Evolutionary conservation across 169 alveolate species (phyloP), one percentile per base, ranked within the genome.

Genomic region (Plasmodium inui): DNA sequence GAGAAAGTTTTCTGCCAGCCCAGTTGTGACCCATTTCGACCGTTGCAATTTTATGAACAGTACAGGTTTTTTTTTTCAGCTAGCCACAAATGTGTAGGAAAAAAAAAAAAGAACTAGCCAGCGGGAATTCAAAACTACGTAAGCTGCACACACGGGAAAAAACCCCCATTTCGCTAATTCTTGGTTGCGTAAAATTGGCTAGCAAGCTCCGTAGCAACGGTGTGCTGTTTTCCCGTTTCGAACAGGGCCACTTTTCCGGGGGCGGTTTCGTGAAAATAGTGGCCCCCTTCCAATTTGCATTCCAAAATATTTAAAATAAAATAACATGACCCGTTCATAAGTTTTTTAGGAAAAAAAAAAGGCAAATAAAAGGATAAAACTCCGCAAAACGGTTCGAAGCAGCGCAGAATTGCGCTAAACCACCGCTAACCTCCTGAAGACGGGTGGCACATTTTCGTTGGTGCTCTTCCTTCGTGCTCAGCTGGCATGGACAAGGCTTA

Each of bases 1-100:
- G n/a, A 37, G 37, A 67, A 26, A 2, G 19, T 67, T 67, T 67
- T 67, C 37, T 19, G 10, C 37, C 5, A 67, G 41, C 76, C 76
- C 17, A 19, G 7, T 67, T 67, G 76, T 67, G 76, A 67, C 37
- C 76, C 39, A 46, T 81, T 19, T 81, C 32, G 17, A 37, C 39
- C 67, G 76, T 37, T 83, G 46, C 28, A 83, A 67, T 83, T 83
- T 30, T 61, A 41, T 83, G 92, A 83, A 41, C 92, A 34, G 37
- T 83, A 3, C 82, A 57, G 61, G 2, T 61, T 83, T 83, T 83
- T 83, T 83, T 61, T 61, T 70, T 8, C 41, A 32, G 46, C 46
- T 83, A 44, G 67, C 76, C 32, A 19, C 34, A 53, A 10, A 50
- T 26, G 30, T 30, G 44, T 39, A 9, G 46, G 8, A 41, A 67